Base-by-base conservation (phyloP, 495 filamentous ascomycete species). In the Aspergillus homomorphus region DNA sequence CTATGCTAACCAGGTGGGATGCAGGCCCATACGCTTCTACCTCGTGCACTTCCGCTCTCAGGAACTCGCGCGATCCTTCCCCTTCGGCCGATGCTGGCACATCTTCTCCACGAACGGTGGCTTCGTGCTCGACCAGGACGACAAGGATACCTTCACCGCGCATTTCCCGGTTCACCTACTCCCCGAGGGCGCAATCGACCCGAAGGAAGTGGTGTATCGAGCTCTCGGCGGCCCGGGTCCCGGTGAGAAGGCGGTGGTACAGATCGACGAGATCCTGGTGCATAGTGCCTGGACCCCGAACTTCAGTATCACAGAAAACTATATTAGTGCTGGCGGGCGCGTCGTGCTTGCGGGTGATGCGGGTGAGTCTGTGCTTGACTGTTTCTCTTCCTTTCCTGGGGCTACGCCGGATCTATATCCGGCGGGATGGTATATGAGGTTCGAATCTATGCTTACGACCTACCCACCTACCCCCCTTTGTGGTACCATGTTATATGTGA, bases 311-410 rank as follows among this genome's bases (percentile, higher is more conserved):
- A 62, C 69, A 0, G 50, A 60, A 3, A 23, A 21, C 2, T 69
- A 68, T 22, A 4, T 16, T 16, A 57, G 43, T 0, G 26, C 38
- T n/a, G 42, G 69, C n/a, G 59, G 66, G 15, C 66, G 74, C 1
- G 66, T 85, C 3, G 76, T 86, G 26, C 69, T 85, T 0, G 82
- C 77, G 5, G 83, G 83, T 15, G 83, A 86, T 63, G 70, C 62
- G 45, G 60, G 60, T 62, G 18, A 30, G 53, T 57, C n/a, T n/a
- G n/a, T n/a, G n/a, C n/a, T 19, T 38, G 26, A 28, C 9, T 19
- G 15, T 49, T 33, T 15, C 26, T 56, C 54, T 9, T 9, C 26
- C 9, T 28, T 28, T 28, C 26, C 26, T 28, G 26, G 26, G 26
- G n/a, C n/a, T n/a, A n/a, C n/a, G n/a, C n/a, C n/a, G n/a, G n/a